Base-by-base conservation (phyloP, 2,329 filamentous ascomycete genomes). In the Ceratocystis cubensis region DNA sequence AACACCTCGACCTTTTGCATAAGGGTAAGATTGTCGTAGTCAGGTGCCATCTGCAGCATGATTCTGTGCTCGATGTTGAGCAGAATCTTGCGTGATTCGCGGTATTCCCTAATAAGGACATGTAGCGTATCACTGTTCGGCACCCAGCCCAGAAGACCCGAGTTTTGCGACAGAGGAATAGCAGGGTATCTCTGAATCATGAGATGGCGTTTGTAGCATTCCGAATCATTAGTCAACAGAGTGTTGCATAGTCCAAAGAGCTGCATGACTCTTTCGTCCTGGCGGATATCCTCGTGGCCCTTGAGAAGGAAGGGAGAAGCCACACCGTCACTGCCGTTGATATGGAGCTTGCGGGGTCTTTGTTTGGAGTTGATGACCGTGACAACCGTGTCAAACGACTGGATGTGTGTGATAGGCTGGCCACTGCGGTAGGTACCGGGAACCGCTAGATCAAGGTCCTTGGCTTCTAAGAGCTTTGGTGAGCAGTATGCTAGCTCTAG, bases 1-100 rank as follows among this genome's bases (percentile, higher is more conserved):
- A 99, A 99, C 10, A 99, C 94, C 76, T 99, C 95, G 0, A 99
- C 95, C 78, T 99, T 99, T 75, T 99, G 95, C 94, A 99, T 97
- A 45, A 99, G 83, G 0, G 95, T 97, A 61, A 99, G 85, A 72
- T 96, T 96, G 74, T 99, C 94, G 73, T 97, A 99, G 74, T 99
- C 94, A 0, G 94, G 95, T 28, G 94, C 94, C 94, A 99, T 99
- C 75, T 99, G 95, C 66, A 99, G 80, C 94, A 99, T 99, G 75
- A 99, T 99, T 56, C 95, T 88, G 74, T 99, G 94, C 78, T 99
- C 94, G 70, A 99, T 99, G 73, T 99, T 99, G 71, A 99, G 87
- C 48, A 99, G 79, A 70, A 99, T 99, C 78, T 96, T 96, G 65
- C 94, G 86, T 71, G 89, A 96, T 75, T 99, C 95, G 69, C 94